Evolutionary conservation across 1,139 yeast genomes (phyloP).

Genomic region (Candida tetrigidarum): DNA sequence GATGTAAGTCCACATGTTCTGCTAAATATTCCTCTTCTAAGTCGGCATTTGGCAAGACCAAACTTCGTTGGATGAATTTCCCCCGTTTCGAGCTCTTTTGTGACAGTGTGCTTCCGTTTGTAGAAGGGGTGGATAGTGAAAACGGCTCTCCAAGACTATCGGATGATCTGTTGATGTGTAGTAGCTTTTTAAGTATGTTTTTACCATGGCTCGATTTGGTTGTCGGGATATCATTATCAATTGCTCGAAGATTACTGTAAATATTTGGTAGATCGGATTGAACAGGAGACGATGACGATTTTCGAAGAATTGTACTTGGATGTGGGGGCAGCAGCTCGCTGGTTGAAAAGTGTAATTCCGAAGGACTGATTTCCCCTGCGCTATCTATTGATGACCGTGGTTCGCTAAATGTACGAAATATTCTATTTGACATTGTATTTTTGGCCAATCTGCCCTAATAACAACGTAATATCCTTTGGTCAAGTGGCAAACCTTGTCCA

Average conservation of each 20-base stretch:
- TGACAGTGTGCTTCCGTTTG: background rate
- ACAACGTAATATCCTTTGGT: too few relatives aligned
- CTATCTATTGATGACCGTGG: conserved; percentile 13
- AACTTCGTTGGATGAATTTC: conserved; percentile 10
- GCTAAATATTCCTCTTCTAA: conserved; percentile 8
- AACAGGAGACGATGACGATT: conserved; percentile 24
- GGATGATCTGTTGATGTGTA: conserved; percentile 18
- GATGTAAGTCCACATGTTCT: conserved; percentile 13
- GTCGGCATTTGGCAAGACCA: conserved; percentile 1
- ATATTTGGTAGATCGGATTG: conserved; percentile 28
- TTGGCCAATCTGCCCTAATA: too few relatives aligned
- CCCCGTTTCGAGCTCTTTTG: conserved; percentile 6
- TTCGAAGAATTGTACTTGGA: conserved; percentile 4
- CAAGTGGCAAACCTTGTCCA: too few relatives aligned
- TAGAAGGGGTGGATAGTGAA: background rate
- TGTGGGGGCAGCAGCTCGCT: conserved; percentile 6
- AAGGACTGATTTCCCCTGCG: conserved; percentile 11
- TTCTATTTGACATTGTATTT: background rate
- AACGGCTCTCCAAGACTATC: conserved; percentile 15
- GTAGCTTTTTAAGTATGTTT: conserved; percentile 18
- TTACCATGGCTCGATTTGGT: conserved; percentile 11
- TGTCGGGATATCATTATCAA: conserved; percentile 20
- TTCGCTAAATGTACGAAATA: background rate
- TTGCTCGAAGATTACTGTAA: conserved; percentile 27
- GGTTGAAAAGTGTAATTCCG: conserved; percentile 11